Conservation (phyloP, 1,139 yeast genomes). For the Suhomyces taliae region DNA sequence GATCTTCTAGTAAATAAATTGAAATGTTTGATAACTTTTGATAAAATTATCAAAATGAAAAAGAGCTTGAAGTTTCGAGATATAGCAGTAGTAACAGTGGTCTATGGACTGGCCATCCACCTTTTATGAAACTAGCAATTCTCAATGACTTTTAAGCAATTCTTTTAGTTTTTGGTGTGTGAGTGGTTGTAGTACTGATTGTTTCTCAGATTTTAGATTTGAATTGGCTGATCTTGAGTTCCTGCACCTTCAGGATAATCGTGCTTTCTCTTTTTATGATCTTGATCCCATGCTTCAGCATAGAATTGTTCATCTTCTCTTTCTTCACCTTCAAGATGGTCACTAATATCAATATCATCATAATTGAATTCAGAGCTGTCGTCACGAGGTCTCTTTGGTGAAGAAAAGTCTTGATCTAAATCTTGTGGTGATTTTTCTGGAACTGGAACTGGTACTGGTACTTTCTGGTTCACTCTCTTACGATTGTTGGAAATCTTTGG, state of each 20-base stretch:
- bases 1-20: no score
- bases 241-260: slow-evolving; percentile 1
- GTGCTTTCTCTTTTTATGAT: slow-evolving; percentile 6
- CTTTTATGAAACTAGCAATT: no score
- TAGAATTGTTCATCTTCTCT: slow-evolving; percentile 26
- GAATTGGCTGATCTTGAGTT: slow-evolving; percentile 3
- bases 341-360: slow-evolving; percentile 27
- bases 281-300: slow-evolving; percentile 20
- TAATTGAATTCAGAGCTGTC: slow-evolving; percentile 22
- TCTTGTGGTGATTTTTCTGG: neutral
- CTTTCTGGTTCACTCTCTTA: neutral
- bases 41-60: no score
- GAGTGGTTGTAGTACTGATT: neutral
- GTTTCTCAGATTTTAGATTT: neutral
- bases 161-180: neutral
- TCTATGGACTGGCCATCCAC: no score
- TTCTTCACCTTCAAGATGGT: slow-evolving; percentile 24
- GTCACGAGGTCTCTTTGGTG: slow-evolving; percentile 3
- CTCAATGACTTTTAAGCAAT: no score
- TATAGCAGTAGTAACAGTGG: no score
- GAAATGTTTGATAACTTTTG: no score
- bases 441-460: neutral
- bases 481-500: no score
- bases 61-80: no score
- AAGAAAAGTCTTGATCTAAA: neutral